Evolutionary conservation across 2,329 filamentous ascomycete genomes (phyloP), one percentile per base, ranked within the genome.

Genomic region (Chrysoporthe cubensis): DNA sequence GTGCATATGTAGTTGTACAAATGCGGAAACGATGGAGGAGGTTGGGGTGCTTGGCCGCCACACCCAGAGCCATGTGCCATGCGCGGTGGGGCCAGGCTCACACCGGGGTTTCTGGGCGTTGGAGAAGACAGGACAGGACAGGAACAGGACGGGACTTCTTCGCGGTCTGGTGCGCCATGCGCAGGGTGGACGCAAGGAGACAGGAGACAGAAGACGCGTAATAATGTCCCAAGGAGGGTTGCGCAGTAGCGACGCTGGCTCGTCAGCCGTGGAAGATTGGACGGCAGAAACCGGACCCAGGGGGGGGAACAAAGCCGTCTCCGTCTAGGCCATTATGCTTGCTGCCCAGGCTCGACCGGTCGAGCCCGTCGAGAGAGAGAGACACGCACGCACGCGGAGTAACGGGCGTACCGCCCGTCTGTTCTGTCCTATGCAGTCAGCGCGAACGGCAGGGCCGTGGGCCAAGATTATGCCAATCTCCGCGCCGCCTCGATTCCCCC

Each of bases 111-210:
- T 32, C 21, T 21, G 14, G 16, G 62, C 26, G 26, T 26, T 57
- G 54, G 46, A 48, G 40, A 60, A 56, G 40, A 65, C 32, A 61
- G 54, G 48, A 58, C 50, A 26, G 26, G 26, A 26, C 26, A 26
- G 26, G 26, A 26, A 26, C 26, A 26, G 26, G 26, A 26, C 26
- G 26, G 26, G 26, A 26, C 26, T 26, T 26, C 2, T 54, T 54
- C 32, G 50, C 32, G 32, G 32, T 13, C 16, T 54, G 14, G 50
- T 16, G 5, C 13, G 50, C 26, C 26, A 21, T 50, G 46, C 16
- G 50, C 50, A 54, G 50, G 50, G 50, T 54, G 50, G 32, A 32
- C n/a, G 9, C 48, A 26, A 52, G 21, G 48, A 54, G 50, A 54
- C 50, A 40, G 37, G 37, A 40, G 26, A 13, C 13, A 26, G 26